Evolutionary conservation across 2,329 filamentous ascomycete genomes (phyloP), one percentile per base, ranked within the genome.

Genomic region (Calonectria hongkongensis): DNA sequence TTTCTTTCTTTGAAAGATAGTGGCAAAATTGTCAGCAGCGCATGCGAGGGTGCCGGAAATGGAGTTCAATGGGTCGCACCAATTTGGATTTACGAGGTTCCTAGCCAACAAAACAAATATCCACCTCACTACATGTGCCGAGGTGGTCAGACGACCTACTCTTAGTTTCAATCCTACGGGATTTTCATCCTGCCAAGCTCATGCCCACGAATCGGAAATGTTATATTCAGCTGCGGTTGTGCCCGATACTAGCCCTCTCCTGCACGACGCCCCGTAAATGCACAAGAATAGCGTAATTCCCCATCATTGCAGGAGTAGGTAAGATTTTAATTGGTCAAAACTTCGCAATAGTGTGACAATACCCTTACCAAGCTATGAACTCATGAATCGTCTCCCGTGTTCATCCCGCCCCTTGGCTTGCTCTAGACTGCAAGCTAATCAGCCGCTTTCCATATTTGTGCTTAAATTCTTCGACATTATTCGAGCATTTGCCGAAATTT

Each of bases 401-500:
- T 12, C 54, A 21, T 60, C 54, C 54, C 33, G 54, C 27, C 12
- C 36, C n/a, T 60, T 60, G 21, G 33, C 30, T 18, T 21, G 33
- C 7, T 58, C 54, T 36, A 39, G 33, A 2, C 10, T 27, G n/a
- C 54, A 33, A 25, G 33, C 54, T 41, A 58, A 25, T 33, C 54
- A 25, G 54, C 54, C 54, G 33, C 54, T 16, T 9, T 41, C 30
- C 54, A 58, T 56, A 56, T 39, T 25, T 41, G 54, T 18, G 8
- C n/a, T 12, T 36, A 2, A 15, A 27, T 18, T 12, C 36, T 12
- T 16, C 1, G 15, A 39, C 15, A 18, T 18, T 16, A 60, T 60
- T 60, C 33, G 54, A 60, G 13, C 33, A 13, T 27, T 60, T 60
- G 13, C 33, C 21, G 21, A 60, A 16, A 18, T 10, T 27, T 41